Percentiles rank a stretch among this genome's conserved stretches.
Conservation (phyloP, 2,329 filamentous ascomycete species). For the Coniochaeta prunicola region DNA sequence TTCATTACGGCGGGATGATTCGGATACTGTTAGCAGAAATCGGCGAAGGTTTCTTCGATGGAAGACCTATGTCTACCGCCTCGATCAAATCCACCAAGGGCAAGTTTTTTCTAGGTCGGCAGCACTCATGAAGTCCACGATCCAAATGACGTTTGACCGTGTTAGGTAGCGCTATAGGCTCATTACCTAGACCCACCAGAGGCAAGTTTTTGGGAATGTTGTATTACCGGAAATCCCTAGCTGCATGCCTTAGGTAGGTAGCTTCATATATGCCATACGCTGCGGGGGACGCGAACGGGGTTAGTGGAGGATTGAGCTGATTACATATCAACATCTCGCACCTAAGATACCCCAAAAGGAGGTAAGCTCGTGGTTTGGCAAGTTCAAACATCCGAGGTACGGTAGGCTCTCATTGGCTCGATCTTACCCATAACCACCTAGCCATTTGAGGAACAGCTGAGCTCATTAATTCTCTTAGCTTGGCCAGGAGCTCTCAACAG, state of each 20-base stretch:
- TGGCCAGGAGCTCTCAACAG: too few relatives aligned
- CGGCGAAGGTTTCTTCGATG: neutral
- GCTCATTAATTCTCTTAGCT: too few relatives aligned
- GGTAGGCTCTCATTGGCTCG: neutral
- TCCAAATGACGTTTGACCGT: too few relatives aligned
- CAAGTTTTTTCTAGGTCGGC: neutral
- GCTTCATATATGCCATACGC: neutral
- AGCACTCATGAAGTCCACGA: neutral
- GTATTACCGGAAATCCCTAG: neutral
- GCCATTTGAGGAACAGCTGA: neutral
- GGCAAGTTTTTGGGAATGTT: conserved; percentile 10
- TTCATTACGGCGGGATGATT: conserved; percentile 5
- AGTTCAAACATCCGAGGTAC: neutral
- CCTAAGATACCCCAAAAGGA: neutral
- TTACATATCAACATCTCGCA: neutral
- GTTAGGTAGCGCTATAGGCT: neutral
- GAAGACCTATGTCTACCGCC: neutral
- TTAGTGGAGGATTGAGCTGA: too few relatives aligned
- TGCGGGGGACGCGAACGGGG: too few relatives aligned
- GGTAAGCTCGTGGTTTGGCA: neutral
- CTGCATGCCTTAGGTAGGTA: neutral
- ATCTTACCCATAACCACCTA: too few relatives aligned
- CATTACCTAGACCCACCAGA: conserved; percentile 5
- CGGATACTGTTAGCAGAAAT: too few relatives aligned
- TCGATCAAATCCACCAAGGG: neutral